Base-by-base conservation (phyloP, 1,139 yeast genomes). In the Meyerozyma carpophila region DNA sequence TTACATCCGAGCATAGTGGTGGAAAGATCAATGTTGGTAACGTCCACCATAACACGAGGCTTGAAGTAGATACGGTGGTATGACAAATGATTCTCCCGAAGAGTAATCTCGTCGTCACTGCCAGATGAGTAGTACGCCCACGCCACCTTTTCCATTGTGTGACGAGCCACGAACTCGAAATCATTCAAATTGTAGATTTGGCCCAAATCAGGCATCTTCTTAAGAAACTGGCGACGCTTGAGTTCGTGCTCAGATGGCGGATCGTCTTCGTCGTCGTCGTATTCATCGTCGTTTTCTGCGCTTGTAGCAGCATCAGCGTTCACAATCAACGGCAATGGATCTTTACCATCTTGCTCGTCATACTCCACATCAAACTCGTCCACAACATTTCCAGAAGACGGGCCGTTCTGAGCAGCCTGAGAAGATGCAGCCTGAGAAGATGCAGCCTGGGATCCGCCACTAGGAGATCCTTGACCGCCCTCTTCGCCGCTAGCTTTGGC, bases 111-210 rank as follows among this genome's bases (percentile, higher is more conserved):
- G 62, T 91, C 98, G 61, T 91, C 97, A 37, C 95, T 77, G 8
- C 95, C 98, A 32, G 94, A 83, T 2, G 95, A 84, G 61, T 89
- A 91, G 64, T 91, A 91, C 10, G 91, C 93, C 93, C 96, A 87
- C 0, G 94, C 96, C 13, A 82, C 77, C 50, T 80, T 81, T 37
- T 86, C 78, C 75, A 91, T 65, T 39, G 84, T 81, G 50, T 81
- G 79, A 43, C 90, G 75, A 2, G 98, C 97, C 40, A 91, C 81
- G 54, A 77, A 77, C 62, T 91, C 98, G 57, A 91, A 90, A 61
- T 88, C 95, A 50, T 79, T 77, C 50, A 85, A 57, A 56, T 87
- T 88, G 63, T 81, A 82, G 50, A 86, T 75, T 53, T 79, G 81
- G n/a, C 77, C 65, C 37, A 89, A 58, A 13, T 82, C 81, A 0